Evolutionary conservation across 331 rosid genomes (phyloP).

Genomic region (Rhamnella rubrinervis): DNA sequence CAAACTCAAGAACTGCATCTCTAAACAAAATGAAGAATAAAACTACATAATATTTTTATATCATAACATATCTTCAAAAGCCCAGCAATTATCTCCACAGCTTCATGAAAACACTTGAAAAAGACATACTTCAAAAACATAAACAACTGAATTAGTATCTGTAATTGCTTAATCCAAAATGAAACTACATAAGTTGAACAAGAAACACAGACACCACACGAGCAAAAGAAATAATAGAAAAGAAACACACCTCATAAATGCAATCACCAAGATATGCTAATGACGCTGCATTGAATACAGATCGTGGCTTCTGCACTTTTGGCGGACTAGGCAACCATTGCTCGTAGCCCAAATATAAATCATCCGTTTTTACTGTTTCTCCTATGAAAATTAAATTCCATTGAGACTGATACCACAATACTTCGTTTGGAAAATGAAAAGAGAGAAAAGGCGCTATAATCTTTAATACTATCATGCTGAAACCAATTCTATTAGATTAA

Average conservation of each 20-base stretch:
- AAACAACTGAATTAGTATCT: background rate
- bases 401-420: background rate
- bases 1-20: too few relatives aligned
- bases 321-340: slow-evolving; percentile 89
- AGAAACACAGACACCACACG: background rate
- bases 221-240: background rate
- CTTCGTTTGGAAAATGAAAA: background rate
- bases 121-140: background rate
- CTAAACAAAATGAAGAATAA: too few relatives aligned
- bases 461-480: too few relatives aligned
- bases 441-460: background rate
- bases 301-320: slow-evolving; percentile 78
- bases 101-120: background rate
- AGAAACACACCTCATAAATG: slow-evolving; percentile 71
- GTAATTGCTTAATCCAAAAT: too few relatives aligned
- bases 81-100: too few relatives aligned
- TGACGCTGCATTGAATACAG: slow-evolving; percentile 70
- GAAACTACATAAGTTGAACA: slow-evolving; percentile 3
- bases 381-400: slow-evolving; percentile 21
- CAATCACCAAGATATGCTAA: slow-evolving; percentile 88
- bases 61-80: too few relatives aligned
- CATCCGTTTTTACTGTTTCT: slow-evolving; percentile 27
- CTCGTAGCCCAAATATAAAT: slow-evolving; percentile 77
- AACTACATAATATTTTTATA: too few relatives aligned
- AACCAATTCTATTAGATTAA: background rate